These are phyloP conservation scores for Petunia axillaris DNA, from an alignment of 257 asterid species.

Conservation along the genomic window DNA sequence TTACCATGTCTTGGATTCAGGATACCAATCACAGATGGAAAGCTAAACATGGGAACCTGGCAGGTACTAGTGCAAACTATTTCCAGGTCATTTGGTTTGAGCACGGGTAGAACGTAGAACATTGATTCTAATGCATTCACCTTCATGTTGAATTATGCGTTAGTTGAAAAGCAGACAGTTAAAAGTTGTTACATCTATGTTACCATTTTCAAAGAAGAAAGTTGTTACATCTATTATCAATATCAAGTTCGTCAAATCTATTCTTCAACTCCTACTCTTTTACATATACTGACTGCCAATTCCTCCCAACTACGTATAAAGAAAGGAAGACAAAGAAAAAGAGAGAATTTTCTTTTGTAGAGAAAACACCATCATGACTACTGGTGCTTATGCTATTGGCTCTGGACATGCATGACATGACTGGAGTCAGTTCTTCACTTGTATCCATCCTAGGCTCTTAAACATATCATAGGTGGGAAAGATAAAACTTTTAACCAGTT, in stretches of 20 bases:
- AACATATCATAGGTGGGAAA: no score
- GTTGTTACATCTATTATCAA: background rate
- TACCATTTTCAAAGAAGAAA: background rate
- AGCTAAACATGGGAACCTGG: conserved; percentile 96
- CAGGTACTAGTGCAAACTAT: conserved; percentile 57
- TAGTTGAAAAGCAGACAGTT: background rate
- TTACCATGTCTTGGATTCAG: conserved; percentile 45
- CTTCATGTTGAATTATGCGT: background rate
- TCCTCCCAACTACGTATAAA: background rate
- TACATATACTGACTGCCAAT: background rate
- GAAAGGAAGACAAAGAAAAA: background rate
- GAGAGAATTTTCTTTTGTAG: no score
- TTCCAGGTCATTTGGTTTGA: background rate
- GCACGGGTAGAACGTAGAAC: background rate
- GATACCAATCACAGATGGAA: conserved; percentile 89
- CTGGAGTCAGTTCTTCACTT: no score
- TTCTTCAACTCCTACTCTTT: background rate
- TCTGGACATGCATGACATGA: no score
- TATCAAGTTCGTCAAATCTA: background rate
- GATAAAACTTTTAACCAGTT: no score
- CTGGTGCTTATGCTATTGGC: no score
- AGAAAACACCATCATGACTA: no score
- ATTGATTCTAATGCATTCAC: conserved; percentile 3
- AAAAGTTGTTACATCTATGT: conserved; percentile 3
- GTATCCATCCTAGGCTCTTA: no score